These are phyloP conservation scores for Diaporthe destruens DNA, from an alignment of 2,329 filamentous ascomycete genomes.

Conservation along the genomic window DNA sequence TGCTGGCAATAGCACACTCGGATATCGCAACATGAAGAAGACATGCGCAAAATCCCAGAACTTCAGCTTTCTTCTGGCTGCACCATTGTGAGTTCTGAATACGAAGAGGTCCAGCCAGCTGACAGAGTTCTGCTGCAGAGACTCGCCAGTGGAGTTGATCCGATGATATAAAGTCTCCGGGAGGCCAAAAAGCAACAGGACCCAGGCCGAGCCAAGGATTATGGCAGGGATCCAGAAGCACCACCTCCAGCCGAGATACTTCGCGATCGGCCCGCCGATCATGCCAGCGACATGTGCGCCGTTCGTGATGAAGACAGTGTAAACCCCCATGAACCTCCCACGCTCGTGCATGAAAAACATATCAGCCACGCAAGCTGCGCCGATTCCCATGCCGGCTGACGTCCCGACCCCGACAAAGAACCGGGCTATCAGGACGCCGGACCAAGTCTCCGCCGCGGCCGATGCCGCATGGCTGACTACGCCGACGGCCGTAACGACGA, in stretches of 20 bases:
- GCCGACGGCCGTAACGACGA: not conserved
- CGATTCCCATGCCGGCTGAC: conserved; percentile 19
- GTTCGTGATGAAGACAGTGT: conserved; percentile 6
- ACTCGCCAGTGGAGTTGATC: not conserved
- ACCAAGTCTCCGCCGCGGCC: not conserved
- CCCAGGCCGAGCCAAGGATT: not conserved
- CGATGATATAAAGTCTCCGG: conserved; percentile 15
- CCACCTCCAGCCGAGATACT: conserved; percentile 12
- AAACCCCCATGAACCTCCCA: not conserved
- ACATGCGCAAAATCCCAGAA: conserved; percentile 19
- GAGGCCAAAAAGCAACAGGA: not conserved
- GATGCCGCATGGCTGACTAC: not conserved
- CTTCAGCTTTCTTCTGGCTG: not conserved
- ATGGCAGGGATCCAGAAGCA: conserved; percentile 21
- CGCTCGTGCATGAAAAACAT: conserved; percentile 25
- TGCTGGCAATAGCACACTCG: not conserved
- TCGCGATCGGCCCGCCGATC: conserved; percentile 12
- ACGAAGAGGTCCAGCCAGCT: not conserved
- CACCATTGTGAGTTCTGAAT: not conserved
- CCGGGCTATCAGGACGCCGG: not conserved
- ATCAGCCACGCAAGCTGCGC: not conserved
- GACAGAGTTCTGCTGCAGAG: not conserved
- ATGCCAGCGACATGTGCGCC: conserved; percentile 11
- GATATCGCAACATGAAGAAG: conserved; percentile 16
- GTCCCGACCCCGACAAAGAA: conserved; percentile 19